Base-by-base conservation (phyloP, 2,329 filamentous ascomycete genomes). In the Talaromyces sp. region DNA sequence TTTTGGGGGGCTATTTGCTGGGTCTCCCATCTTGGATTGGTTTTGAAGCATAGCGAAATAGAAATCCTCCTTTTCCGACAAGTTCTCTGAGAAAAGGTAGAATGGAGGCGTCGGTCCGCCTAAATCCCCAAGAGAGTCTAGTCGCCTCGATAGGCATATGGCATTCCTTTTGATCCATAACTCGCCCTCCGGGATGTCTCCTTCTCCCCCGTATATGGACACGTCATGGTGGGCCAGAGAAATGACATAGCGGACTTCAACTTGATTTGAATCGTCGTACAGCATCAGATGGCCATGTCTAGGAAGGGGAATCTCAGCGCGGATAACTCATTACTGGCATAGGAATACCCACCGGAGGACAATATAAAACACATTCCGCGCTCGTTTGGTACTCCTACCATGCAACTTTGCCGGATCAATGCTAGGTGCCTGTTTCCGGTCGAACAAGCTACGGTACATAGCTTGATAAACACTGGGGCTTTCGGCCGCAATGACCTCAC, bases 401-500 rank as follows among this genome's bases (percentile, higher is more conserved):
- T 74, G 76, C 32, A 71, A 73, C 59, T 80, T 84, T 13, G 74
- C 70, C 6, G 76, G 76, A 43, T 85, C 82, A 33, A 85, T 75
- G 2, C 77, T 80, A 3, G 82, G 80, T 16, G 74, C 73, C 58
- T 79, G 80, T 65, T 88, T 92, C 65, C 93, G 84, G 64, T 96
- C 91, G 70, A 99, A 97, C 56, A 99, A 88, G 71, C 89, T 96
- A 69, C 91, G 82, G 75, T 99, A 99, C 91, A 99, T 97, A 71
- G 89, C 89, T 81, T 97, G 94, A 73, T 97, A 97, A 33, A 99
- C 93, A 70, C 93, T 97, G 51, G 89, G 91, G 67, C 91, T 96
- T 51, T 91, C 88, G 37, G 88, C 80, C 30, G 87, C 85, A 40
- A 94, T 86, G 14, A 89, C 87, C 51, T 88, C 86, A 16, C 90